phyloP scores from a whole-genome alignment of 202 grass and related monocot genomes.

The Bolboschoenoplectus hybrid region DNA sequence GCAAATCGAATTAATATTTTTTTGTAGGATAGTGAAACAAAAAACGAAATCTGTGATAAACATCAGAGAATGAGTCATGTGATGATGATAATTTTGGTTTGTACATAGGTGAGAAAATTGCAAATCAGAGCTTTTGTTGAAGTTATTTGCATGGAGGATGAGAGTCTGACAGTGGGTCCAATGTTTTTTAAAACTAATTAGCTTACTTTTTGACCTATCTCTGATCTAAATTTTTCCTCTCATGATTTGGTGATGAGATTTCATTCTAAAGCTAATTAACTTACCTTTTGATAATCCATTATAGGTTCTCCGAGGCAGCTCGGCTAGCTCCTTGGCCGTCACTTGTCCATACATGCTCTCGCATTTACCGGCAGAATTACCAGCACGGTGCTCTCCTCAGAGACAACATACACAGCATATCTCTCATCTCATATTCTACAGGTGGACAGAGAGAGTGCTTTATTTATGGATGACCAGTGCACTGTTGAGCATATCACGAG shows the following conservation, averaged over 20 bases:
- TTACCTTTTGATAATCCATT: not conserved
- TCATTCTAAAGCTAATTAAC: no score
- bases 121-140: no score
- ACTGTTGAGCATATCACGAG: not conserved
- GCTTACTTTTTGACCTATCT: not conserved
- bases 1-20: conserved; percentile 1
- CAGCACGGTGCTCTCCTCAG: not conserved
- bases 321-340: not conserved
- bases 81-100: conserved; percentile 1
- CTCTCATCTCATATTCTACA: not conserved
- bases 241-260: not conserved
- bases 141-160: no score
- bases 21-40: not conserved
- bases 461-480: not conserved
- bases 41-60: not conserved
- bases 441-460: no score
- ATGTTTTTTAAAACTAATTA: no score
- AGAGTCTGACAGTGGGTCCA: no score
- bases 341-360: not conserved
- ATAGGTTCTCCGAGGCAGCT: not conserved
- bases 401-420: conserved; percentile 30
- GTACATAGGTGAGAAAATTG: not conserved
- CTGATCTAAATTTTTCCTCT: not conserved
- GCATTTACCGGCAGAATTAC: conserved; percentile 2
- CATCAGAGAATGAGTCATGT: not conserved